Percentiles rank a stretch among this genome's conserved stretches.
phyloP scores from a whole-genome alignment of 495 filamentous ascomycete species.

The Tuber indicum region DNA sequence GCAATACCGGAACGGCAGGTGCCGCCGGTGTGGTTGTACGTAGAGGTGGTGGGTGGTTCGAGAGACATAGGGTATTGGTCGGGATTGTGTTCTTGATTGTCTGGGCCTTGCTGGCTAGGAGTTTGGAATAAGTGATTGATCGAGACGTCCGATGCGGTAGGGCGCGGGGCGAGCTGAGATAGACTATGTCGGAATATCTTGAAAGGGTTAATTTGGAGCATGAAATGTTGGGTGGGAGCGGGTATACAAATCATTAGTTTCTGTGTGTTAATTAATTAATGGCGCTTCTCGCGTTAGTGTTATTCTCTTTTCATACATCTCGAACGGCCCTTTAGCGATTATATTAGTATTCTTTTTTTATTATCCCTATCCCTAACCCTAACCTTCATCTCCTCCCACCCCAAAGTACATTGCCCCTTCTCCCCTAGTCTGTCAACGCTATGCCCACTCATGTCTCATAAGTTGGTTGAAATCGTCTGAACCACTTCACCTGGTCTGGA shows the following conservation, averaged over 20 bases:
- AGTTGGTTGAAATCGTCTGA: too few relatives aligned
- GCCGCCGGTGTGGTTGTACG: constrained; percentile 75
- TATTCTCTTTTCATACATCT: not conserved
- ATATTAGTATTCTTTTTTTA: not conserved
- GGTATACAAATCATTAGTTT: not conserved
- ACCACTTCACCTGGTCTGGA: too few relatives aligned
- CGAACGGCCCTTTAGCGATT: not conserved
- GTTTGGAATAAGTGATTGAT: constrained; percentile 48
- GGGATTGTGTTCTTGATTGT: constrained; percentile 60
- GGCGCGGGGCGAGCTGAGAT: not conserved
- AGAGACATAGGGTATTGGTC: constrained; percentile 67
- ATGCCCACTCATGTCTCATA: too few relatives aligned
- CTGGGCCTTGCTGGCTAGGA: constrained; percentile 70
- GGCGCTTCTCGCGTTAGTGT: not conserved
- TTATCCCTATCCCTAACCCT: not conserved
- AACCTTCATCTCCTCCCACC: not conserved
- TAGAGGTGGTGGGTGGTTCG: constrained; percentile 70
- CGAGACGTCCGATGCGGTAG: not conserved
- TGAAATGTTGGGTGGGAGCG: not conserved
- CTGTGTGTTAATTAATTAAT: not conserved
- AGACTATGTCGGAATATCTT: not conserved
- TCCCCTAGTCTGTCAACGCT: too few relatives aligned
- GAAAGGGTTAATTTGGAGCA: not conserved
- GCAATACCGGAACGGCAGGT: constrained; percentile 57
- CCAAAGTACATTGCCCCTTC: not conserved